phyloP scores from a whole-genome alignment of 768 basidiomycete genomes.

The Tulasnella sp. region DNA sequence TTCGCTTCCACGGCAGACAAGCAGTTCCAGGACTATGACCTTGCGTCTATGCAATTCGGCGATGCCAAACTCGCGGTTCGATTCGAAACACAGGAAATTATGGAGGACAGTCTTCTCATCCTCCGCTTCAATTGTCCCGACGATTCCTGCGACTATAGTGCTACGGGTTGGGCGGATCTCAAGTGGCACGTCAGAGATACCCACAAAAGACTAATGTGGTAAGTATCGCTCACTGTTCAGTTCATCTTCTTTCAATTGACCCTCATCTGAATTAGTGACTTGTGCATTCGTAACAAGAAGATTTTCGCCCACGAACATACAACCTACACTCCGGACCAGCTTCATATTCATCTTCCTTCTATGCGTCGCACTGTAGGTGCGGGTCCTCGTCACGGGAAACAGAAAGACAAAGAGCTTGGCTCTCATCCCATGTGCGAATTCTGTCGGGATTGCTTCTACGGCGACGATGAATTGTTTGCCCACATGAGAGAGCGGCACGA shows the following conservation, averaged over 20 bases:
- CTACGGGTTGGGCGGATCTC: conserved; percentile 83
- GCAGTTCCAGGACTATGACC: conserved; percentile 56
- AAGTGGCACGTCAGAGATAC: conserved; percentile 74
- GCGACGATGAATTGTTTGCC: conserved; percentile 86
- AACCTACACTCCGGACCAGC: conserved; percentile 63
- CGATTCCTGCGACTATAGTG: conserved; percentile 74
- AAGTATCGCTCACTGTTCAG: conserved; percentile 35
- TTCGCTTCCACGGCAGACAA: conserved; percentile 66
- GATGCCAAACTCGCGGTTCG: conserved; percentile 70
- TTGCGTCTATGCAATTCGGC: conserved; percentile 56
- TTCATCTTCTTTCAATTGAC: neutral
- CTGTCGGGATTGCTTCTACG: conserved; percentile 88
- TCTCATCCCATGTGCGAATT: conserved; percentile 80
- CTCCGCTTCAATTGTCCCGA: conserved; percentile 95
- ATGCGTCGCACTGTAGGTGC: conserved; percentile 41
- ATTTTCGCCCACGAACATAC: conserved; percentile 95
- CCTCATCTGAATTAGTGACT: conserved; percentile 50
- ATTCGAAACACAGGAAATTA: conserved; percentile 90
- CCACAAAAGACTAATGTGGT: conserved; percentile 84
- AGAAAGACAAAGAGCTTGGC: conserved; percentile 32
- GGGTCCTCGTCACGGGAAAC: conserved; percentile 37
- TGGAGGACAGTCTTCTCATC: conserved; percentile 88
- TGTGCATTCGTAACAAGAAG: conserved; percentile 87
- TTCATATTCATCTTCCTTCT: conserved; percentile 75
- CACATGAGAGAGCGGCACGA: conserved; percentile 95